A percentile compares a stretch with the other conserved stretches of the same genome.
Conservation (phyloP, 1,284 basidiomycete genomes). For the Spongispora temasekensis region DNA sequence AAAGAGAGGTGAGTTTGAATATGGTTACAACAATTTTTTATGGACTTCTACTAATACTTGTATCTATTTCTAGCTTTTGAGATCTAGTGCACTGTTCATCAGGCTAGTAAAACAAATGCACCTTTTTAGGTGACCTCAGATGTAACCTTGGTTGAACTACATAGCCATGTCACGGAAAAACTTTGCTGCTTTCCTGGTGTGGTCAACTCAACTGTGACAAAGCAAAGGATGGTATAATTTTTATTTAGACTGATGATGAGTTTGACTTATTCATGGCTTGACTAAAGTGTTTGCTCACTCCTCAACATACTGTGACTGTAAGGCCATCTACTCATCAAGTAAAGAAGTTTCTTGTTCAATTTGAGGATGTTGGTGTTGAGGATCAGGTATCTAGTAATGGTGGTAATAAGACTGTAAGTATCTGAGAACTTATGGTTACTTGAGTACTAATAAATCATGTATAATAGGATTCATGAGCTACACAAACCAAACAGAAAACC, state of each 20-base stretch:
- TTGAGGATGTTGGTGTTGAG: neutral
- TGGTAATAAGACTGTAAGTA: neutral
- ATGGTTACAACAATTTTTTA: too few species aligned
- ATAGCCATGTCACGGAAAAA: neutral
- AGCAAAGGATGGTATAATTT: neutral
- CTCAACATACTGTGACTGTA: neutral
- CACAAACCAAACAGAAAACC: neutral
- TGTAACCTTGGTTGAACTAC: neutral
- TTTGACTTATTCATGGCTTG: neutral
- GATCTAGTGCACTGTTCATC: neutral
- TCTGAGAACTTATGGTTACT: neutral
- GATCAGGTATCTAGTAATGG: neutral
- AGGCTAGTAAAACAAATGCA: neutral
- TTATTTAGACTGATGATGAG: neutral
- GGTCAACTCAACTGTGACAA: neutral
- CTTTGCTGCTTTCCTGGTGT: neutral
- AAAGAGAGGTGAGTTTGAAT: too few species aligned
- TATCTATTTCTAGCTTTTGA: neutral
- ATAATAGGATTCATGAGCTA: neutral
- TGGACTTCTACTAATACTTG: too few species aligned
- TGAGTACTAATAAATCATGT: neutral
- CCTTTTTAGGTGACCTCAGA: neutral
- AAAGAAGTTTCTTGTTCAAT: neutral
- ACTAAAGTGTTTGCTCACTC: neutral
- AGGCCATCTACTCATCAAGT: neutral